Base-by-base conservation (phyloP, 139 green algal genomes). In the Tetradesmus obliquus region DNA sequence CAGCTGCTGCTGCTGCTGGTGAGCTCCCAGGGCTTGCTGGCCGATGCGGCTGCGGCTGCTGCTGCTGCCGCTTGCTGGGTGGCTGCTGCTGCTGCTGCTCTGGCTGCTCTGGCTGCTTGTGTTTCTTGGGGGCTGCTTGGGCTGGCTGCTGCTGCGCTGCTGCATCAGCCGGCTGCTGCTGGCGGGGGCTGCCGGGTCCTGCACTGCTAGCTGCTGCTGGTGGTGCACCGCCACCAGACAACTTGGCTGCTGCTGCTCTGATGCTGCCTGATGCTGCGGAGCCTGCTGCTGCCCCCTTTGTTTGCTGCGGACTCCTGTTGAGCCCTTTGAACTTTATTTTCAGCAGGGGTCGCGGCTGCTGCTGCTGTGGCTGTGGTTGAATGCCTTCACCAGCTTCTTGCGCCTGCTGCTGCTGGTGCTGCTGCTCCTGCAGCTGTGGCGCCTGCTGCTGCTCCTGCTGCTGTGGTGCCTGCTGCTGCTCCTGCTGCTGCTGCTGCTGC, bases 21-120 rank as follows among this genome's bases (percentile, higher is more conserved):
- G 90, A 17, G 24, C 22, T 24, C 5, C 45, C 88, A 54, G 58
- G 79, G 5, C 32, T 55, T 81, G 57, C 88, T 72, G 17, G n/a
- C 54, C 82, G 1, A 7, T 10, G 12, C 82, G 0, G 54, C 82
- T 87, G 53, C 82, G 71, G 55, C 84, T 88, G 84, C 17, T 55
- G 84, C 83, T 88, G 83, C 83, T 53, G 83, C 83, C 5, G 53
- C 13, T 32, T 88, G 84, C n/a, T 54, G 22, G n/a, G n/a, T n/a
- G 3, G n/a, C 9, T n/a, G 55, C 82, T 76, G 66, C 82, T 87
- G 82, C 51, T 86, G 81, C 82, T 87, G 12, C 82, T 57, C 81
- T n/a, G 13, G 20, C 9, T 79, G 71, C 76, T 55, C 32, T 51
- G 79, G 72, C 88, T 89, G 69, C 54, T 19, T 87, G 45, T 91